These are phyloP conservation scores for Pinus albicaulis DNA, from an alignment of 75 land plant species.

Conservation along the genomic window DNA sequence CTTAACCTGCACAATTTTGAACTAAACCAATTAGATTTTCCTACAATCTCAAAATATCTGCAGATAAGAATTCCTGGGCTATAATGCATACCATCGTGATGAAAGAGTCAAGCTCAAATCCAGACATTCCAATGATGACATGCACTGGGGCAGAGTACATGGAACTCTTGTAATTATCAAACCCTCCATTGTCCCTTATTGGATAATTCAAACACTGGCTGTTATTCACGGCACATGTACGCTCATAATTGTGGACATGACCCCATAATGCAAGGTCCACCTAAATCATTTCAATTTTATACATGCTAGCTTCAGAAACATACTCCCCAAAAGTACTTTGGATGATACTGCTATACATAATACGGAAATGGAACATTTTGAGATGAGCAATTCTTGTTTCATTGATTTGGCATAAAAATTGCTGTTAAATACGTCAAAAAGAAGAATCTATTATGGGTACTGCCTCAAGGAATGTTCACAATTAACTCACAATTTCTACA, in stretches of 20 bases:
- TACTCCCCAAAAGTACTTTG: neutral
- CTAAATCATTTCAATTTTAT: conserved; percentile 12
- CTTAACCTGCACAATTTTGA: conserved; percentile 19
- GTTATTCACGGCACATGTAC: conserved; percentile 44
- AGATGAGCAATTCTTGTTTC: neutral
- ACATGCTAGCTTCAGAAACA: neutral
- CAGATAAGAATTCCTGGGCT: neutral
- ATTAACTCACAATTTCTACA: neutral
- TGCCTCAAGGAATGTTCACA: neutral
- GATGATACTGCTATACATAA: neutral
- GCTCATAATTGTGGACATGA: conserved; percentile 55
- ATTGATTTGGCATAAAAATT: neutral
- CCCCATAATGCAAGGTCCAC: conserved; percentile 49
- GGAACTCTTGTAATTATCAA: conserved; percentile 30
- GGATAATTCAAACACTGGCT: conserved; percentile 33
- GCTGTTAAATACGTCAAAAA: neutral
- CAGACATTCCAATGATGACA: conserved; percentile 43
- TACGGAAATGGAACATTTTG: neutral
- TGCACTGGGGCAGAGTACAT: conserved; percentile 42
- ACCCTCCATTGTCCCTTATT: conserved; percentile 21
- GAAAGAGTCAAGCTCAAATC: conserved; percentile 32
- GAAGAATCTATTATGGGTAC: neutral
- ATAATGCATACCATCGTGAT: conserved; percentile 15
- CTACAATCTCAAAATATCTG: neutral
- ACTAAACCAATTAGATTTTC: neutral